Evolutionary conservation across 345 rosid species (phyloP).

Genomic region (Aquilaria malaccensis): DNA sequence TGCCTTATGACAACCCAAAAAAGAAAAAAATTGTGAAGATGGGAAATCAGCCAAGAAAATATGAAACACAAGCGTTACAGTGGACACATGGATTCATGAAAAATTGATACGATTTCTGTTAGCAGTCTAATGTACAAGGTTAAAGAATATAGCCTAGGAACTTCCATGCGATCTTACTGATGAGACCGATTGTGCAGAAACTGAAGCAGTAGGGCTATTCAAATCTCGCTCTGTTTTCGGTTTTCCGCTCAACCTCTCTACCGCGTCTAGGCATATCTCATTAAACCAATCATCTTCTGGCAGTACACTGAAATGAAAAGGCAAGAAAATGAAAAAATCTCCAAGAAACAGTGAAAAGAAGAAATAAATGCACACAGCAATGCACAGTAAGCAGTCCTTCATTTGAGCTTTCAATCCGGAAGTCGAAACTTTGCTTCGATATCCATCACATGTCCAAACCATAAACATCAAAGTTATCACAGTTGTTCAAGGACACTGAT

Average conservation of each 20-base stretch:
- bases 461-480: too few species aligned
- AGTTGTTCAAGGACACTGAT: too few species aligned
- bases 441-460: too few species aligned
- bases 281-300: slow-evolving; percentile 94
- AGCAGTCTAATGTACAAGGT: slow-evolving; percentile 31
- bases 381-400: too few species aligned
- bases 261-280: slow-evolving; percentile 70
- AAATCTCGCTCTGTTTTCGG: slow-evolving; percentile 65
- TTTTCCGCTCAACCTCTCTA: slow-evolving; percentile 84
- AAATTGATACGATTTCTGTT: slow-evolving; percentile 11
- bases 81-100: slow-evolving; percentile 13
- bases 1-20: background rate
- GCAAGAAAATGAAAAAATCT: slow-evolving; percentile 2
- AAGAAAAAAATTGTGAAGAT: background rate
- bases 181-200: slow-evolving; percentile 94
- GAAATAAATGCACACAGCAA: too few species aligned
- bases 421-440: too few species aligned
- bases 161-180: slow-evolving; percentile 93
- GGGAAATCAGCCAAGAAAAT: background rate
- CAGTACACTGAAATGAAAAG: slow-evolving; percentile 45
- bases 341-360: background rate
- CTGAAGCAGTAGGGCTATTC: slow-evolving; percentile 94
- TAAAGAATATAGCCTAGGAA: slow-evolving; percentile 23
- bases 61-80: slow-evolving; percentile 5
- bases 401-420: too few species aligned